Percentiles rank a stretch among this genome's conserved stretches.
Conservation (phyloP, 495 filamentous ascomycete species). For the Pyrenula aspistea region DNA sequence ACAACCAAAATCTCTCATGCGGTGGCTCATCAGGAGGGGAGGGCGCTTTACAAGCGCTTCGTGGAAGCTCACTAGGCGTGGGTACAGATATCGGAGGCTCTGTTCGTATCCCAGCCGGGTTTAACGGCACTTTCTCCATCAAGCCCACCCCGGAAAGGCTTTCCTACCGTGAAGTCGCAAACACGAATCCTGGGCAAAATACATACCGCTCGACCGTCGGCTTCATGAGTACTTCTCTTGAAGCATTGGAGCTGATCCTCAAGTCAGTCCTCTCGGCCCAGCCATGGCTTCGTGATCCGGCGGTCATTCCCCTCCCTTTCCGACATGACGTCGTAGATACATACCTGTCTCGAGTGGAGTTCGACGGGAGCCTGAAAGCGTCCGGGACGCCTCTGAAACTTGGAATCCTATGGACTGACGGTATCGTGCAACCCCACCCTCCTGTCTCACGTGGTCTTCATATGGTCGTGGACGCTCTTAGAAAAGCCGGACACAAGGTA, state of each 20-base stretch:
- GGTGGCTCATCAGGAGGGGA: constrained; percentile 50
- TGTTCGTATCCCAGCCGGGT: constrained; percentile 20
- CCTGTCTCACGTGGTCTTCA: constrained; percentile 50
- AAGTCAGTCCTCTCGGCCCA: constrained; percentile 41
- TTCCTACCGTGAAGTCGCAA: constrained; percentile 10
- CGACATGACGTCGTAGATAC: constrained; percentile 21
- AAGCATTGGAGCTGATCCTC: constrained; percentile 54
- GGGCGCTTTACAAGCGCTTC: constrained; percentile 40
- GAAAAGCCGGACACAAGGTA: background rate
- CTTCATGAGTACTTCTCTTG: constrained; percentile 48
- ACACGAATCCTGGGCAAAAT: constrained; percentile 33
- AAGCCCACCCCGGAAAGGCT: constrained; percentile 16
- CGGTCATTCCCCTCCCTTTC: constrained; percentile 49
- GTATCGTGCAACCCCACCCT: constrained; percentile 57
- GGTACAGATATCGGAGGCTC: constrained; percentile 35
- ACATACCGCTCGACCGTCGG: constrained; percentile 48
- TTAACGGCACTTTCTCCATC: constrained; percentile 19
- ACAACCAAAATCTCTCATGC: constrained; percentile 30
- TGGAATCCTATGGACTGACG: constrained; percentile 60
- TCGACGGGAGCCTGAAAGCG: background rate
- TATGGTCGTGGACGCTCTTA: constrained; percentile 39
- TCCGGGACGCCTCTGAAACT: constrained; percentile 39
- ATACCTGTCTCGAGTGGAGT: background rate
- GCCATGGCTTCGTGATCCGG: constrained; percentile 51
- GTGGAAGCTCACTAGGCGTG: constrained; percentile 42